A percentile compares a stretch with the other conserved stretches of the same genome.
These are phyloP conservation scores for Trametes maxima DNA, from an alignment of 768 basidiomycete species.

Conservation along the genomic window DNA sequence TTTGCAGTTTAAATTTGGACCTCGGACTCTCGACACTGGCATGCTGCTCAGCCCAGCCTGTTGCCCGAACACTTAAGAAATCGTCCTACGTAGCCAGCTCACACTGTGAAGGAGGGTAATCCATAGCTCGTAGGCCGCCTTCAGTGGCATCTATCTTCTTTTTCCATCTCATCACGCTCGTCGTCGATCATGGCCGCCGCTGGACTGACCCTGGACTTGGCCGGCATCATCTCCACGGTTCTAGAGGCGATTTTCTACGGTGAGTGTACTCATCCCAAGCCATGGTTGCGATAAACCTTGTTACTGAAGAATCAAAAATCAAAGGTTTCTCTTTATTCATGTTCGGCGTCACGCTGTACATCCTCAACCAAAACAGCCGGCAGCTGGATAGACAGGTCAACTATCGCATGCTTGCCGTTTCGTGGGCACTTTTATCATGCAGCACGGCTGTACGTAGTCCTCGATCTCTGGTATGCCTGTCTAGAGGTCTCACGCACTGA, in stretches of 20 bases:
- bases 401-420: constrained; percentile 19
- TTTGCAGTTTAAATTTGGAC: too few species aligned
- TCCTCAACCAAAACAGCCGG: constrained; percentile 14
- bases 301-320: background rate
- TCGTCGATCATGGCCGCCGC: background rate
- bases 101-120: too few species aligned
- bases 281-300: too few species aligned
- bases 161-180: background rate
- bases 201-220: constrained; percentile 23
- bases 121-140: too few species aligned
- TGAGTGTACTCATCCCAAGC: background rate
- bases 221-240: constrained; percentile 28
- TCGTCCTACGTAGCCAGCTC: too few species aligned
- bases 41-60: background rate
- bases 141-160: too few species aligned
- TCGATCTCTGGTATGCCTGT: background rate
- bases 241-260: constrained; percentile 34
- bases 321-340: constrained; percentile 40
- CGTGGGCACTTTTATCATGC: constrained; percentile 32
- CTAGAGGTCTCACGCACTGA: background rate
- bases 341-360: constrained; percentile 37
- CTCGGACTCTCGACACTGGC: too few species aligned
- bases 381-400: background rate
- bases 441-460: constrained; percentile 33
- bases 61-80: background rate